phyloP scores from a whole-genome alignment of 495 filamentous ascomycete genomes.

The Penicillium subrubescens region DNA sequence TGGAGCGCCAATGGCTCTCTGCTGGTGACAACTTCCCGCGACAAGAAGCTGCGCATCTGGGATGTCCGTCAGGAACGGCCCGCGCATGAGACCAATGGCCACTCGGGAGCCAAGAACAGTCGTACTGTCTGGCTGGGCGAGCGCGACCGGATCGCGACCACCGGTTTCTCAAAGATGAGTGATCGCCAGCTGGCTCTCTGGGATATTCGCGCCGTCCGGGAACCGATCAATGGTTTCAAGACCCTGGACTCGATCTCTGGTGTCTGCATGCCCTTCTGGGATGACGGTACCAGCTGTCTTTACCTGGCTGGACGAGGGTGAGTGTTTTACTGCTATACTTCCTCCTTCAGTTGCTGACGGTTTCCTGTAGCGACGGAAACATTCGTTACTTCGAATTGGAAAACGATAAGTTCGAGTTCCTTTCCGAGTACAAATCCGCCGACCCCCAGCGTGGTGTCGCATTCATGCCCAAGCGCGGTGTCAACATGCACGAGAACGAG shows the following conservation, averaged over 20 bases:
- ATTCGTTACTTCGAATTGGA: constrained; percentile 98
- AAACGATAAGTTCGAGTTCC: constrained; percentile 95
- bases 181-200: constrained; percentile 94
- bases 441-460: constrained; percentile 95
- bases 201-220: constrained; percentile 78
- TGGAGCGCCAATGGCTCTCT: constrained; percentile 93
- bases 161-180: constrained; percentile 97
- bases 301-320: constrained; percentile 97
- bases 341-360: constrained; percentile 13
- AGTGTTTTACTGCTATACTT: constrained; percentile 31
- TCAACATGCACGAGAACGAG: constrained; percentile 96
- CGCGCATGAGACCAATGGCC: constrained; percentile 80
- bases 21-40: constrained; percentile 89
- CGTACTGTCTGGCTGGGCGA: constrained; percentile 96
- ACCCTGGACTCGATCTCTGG: constrained; percentile 92
- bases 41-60: constrained; percentile 98
- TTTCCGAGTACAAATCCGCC: constrained; percentile 92
- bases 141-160: constrained; percentile 90
- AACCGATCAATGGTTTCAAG: constrained; percentile 86
- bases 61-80: constrained; percentile 91
- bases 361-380: constrained; percentile 77
- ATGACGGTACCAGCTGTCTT: constrained; percentile 88
- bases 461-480: constrained; percentile 91
- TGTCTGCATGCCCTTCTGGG: constrained; percentile 99
- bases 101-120: constrained; percentile 94